These are phyloP conservation scores for Ilyonectria destructans DNA, from an alignment of 2,329 filamentous ascomycete genomes.

Conservation along the genomic window DNA sequence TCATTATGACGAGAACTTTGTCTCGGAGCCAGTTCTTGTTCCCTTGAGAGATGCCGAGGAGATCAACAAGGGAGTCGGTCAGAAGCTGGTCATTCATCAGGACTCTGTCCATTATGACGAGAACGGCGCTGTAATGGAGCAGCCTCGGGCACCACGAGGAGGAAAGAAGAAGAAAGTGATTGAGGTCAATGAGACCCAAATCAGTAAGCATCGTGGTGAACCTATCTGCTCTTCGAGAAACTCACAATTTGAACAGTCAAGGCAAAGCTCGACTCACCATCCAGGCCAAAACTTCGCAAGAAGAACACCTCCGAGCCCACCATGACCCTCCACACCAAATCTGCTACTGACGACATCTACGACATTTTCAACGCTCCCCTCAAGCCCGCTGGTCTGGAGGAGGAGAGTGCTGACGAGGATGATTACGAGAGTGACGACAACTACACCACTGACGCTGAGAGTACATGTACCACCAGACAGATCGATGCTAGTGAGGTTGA, in stretches of 20 bases:
- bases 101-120: slow-evolving; percentile 67
- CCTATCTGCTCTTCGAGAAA: neutral
- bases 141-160: slow-evolving; percentile 62
- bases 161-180: slow-evolving; percentile 83
- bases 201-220: slow-evolving; percentile 73
- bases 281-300: slow-evolving; percentile 86
- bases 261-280: slow-evolving; percentile 92
- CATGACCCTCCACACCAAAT: slow-evolving; percentile 96
- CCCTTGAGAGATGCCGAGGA: slow-evolving; percentile 52
- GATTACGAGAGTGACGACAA: slow-evolving; percentile 82
- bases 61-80: slow-evolving; percentile 47
- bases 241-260: slow-evolving; percentile 76
- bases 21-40: slow-evolving; percentile 45
- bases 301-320: slow-evolving; percentile 87
- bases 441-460: slow-evolving; percentile 90
- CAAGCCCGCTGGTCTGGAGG: slow-evolving; percentile 48
- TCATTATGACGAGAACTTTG: slow-evolving; percentile 71
- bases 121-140: slow-evolving; percentile 69
- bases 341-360: slow-evolving; percentile 97
- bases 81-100: slow-evolving; percentile 48
- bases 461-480: slow-evolving; percentile 83
- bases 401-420: slow-evolving; percentile 72
- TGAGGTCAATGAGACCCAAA: slow-evolving; percentile 93
- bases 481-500: slow-evolving; percentile 68
- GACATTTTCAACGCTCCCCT: slow-evolving; percentile 93